These are phyloP conservation scores for Rosa chinensis DNA, from an alignment of 306 rosid species.

Conservation along the genomic window DNA sequence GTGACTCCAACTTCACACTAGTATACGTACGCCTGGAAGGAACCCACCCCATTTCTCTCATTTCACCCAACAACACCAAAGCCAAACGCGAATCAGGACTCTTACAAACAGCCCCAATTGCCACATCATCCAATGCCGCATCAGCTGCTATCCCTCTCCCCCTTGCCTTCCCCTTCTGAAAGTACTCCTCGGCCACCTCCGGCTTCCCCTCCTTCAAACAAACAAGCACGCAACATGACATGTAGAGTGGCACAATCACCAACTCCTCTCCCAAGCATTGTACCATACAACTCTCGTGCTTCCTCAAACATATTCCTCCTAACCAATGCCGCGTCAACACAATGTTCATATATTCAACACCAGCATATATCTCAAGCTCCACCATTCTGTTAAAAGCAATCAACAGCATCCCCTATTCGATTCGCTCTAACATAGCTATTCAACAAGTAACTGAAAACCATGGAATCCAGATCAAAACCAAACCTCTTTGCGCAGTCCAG, in stretches of 20 bases:
- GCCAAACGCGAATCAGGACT: constrained; percentile 41
- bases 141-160: constrained; percentile 51
- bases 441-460: no score
- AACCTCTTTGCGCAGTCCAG: no score
- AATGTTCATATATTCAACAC: constrained; percentile 44
- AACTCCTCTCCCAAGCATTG: constrained; percentile 46
- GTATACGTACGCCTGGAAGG: constrained; percentile 49
- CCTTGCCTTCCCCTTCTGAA: constrained; percentile 27
- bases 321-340: constrained; percentile 55
- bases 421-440: no score
- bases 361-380: constrained; percentile 39
- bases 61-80: constrained; percentile 45
- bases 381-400: constrained; percentile 48
- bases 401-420: not conserved
- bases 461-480: no score
- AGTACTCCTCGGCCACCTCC: constrained; percentile 49
- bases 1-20: constrained; percentile 50
- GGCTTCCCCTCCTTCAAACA: constrained; percentile 48
- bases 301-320: constrained; percentile 45
- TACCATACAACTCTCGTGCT: constrained; percentile 39
- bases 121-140: constrained; percentile 55
- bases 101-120: constrained; percentile 51
- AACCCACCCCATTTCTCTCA: constrained; percentile 62
- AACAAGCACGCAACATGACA: constrained; percentile 49
- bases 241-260: constrained; percentile 44